A percentile compares a stretch with the other conserved stretches of the same genome.
These are phyloP conservation scores for Tubosaeta sp. DNA, from an alignment of 768 basidiomycete genomes.

Conservation along the genomic window DNA sequence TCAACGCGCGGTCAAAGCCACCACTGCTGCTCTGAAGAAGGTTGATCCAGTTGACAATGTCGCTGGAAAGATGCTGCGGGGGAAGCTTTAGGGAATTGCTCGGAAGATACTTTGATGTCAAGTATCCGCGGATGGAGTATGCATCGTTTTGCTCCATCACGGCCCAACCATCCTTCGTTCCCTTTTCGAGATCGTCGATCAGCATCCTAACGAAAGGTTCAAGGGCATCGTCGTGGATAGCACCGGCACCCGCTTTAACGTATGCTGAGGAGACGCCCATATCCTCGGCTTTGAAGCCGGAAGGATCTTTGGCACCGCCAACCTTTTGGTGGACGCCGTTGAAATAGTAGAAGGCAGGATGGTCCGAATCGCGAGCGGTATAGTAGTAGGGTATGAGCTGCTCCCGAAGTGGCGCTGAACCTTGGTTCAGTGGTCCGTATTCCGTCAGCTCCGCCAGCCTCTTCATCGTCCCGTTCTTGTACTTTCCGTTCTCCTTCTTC, in stretches of 20 bases:
- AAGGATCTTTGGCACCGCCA: not conserved
- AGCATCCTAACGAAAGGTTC: slow-evolving; percentile 7
- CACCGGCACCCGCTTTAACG: not conserved
- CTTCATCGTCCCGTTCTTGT: slow-evolving; percentile 28
- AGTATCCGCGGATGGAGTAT: slow-evolving; percentile 29
- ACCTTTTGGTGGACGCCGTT: not conserved
- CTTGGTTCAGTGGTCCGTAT: slow-evolving; percentile 15
- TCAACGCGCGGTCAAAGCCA: slow-evolving; percentile 32
- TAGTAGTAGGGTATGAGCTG: slow-evolving; percentile 23
- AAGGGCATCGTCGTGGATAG: not conserved
- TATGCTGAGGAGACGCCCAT: not conserved
- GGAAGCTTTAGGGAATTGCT: slow-evolving; percentile 19
- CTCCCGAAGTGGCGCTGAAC: slow-evolving; percentile 10
- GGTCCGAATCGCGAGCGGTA: slow-evolving; percentile 8
- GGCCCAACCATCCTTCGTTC: slow-evolving; percentile 20
- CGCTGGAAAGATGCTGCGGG: slow-evolving; percentile 10
- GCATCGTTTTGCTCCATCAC: slow-evolving; percentile 25
- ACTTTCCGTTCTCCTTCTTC: slow-evolving; percentile 14
- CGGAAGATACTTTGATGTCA: slow-evolving; percentile 22
- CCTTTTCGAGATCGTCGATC: slow-evolving; percentile 15
- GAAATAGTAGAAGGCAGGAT: slow-evolving; percentile 5
- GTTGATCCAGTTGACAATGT: slow-evolving; percentile 30
- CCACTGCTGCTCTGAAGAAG: slow-evolving; percentile 30
- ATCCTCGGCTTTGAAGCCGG: not conserved
- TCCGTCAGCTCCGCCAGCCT: slow-evolving; percentile 28